Percentiles rank a stretch among this genome's conserved stretches.
Conservation (phyloP, 2,329 filamentous ascomycete genomes). For the Colletotrichum tropicicola region DNA sequence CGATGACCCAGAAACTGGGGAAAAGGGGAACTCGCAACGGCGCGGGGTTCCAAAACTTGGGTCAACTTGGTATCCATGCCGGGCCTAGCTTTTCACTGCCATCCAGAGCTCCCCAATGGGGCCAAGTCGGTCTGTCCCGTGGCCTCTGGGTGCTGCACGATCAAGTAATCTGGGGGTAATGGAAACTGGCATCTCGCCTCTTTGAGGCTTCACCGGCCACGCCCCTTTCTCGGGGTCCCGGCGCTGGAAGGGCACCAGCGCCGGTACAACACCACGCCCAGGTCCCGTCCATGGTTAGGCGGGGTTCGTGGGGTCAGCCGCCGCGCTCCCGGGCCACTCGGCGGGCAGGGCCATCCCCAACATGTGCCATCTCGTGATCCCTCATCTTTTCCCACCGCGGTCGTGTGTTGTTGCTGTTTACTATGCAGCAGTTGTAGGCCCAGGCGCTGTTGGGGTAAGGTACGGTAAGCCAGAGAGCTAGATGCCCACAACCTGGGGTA, state of each 20-base stretch:
- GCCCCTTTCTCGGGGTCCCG: not conserved
- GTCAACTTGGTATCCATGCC: constrained; percentile 12
- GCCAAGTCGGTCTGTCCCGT: constrained; percentile 32
- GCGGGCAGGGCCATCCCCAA: constrained; percentile 27
- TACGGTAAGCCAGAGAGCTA: not conserved
- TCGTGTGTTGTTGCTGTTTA: not conserved
- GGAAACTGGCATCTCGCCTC: constrained; percentile 25
- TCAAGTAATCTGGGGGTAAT: constrained; percentile 36
- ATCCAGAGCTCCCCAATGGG: constrained; percentile 10
- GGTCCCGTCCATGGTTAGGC: constrained; percentile 7
- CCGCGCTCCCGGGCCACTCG: constrained; percentile 27
- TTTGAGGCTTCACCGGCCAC: not conserved
- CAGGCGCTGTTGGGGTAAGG: not conserved
- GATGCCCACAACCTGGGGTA: constrained; percentile 21
- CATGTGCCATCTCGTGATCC: constrained; percentile 26
- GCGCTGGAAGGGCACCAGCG: not conserved
- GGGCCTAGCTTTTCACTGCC: not conserved
- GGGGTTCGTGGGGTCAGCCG: constrained; percentile 28
- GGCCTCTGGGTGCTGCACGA: constrained; percentile 27
- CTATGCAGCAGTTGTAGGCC: not conserved
- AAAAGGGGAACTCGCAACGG: not conserved
- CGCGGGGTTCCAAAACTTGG: not conserved
- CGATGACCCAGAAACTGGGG: not conserved
- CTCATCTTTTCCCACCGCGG: constrained; percentile 1
- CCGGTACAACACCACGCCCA: not conserved